These are phyloP conservation scores for Beauveria rudraprayagi DNA, from an alignment of 2,329 filamentous ascomycete species.

Conservation along the genomic window DNA sequence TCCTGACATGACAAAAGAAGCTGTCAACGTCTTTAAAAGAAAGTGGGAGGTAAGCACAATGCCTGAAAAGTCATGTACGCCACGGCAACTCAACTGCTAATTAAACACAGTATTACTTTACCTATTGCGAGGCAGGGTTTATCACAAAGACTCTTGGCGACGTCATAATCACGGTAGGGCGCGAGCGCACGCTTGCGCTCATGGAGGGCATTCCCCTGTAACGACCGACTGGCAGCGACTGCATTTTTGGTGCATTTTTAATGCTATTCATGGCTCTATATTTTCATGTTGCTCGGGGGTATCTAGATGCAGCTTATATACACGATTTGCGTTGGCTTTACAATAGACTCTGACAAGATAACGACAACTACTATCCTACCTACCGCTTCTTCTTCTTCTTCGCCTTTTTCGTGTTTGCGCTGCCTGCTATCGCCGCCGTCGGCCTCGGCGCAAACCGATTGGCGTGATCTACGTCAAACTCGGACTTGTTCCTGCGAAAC, in stretches of 20 bases:
- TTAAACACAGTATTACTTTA: slow-evolving; percentile 56
- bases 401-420: slow-evolving; percentile 18
- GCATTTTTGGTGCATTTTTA: not conserved
- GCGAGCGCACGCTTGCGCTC: slow-evolving; percentile 57
- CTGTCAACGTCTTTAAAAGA: slow-evolving; percentile 57
- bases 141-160: slow-evolving; percentile 64
- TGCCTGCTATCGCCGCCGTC: slow-evolving; percentile 21
- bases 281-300: not conserved
- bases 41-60: slow-evolving; percentile 57
- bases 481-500: slow-evolving; percentile 73
- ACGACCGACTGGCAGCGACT: slow-evolving; percentile 14
- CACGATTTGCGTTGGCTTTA: not conserved
- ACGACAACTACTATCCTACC: not conserved
- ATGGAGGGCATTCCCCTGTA: slow-evolving; percentile 62
- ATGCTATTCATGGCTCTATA: not conserved
- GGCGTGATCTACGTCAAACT: slow-evolving; percentile 74
- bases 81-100: not conserved
- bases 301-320: slow-evolving; percentile 9
- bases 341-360: not conserved
- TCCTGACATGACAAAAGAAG: slow-evolving; percentile 49
- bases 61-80: too few relatives aligned
- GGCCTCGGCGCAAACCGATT: slow-evolving; percentile 49
- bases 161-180: slow-evolving; percentile 61
- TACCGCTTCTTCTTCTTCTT: slow-evolving; percentile 37
- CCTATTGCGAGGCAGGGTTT: slow-evolving; percentile 68